Base-by-base conservation (phyloP, 169 alveolate species). In the Besnoitia besnoiti region DNA sequence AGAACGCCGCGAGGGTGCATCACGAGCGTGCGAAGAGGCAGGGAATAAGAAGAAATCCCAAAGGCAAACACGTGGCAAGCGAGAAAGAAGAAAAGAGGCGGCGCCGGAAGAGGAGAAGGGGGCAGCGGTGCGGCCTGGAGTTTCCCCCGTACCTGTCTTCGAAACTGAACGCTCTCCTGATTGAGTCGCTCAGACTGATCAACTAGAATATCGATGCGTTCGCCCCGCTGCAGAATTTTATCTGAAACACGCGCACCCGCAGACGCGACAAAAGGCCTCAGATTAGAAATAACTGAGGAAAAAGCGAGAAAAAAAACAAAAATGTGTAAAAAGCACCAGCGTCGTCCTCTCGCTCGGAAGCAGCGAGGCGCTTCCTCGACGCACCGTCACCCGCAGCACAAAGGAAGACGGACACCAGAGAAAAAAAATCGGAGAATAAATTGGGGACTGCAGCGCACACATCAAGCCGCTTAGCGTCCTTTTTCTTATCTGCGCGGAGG, bases 171-270 rank as follows among this genome's bases (percentile, higher is more conserved):
- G 77, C 89, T 76, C 39, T 79, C 93, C 35, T 90, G 93, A n/a
- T 90, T 50, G 16, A 90, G 93, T 39, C 82, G 93, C 93, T 90
- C 93, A 8, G 93, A 90, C 73, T 90, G 90, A 42, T 90, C 89
- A 27, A 79, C 93, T 55, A 90, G 90, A 50, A 90, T 51, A 55
- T 90, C 93, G n/a, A 90, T 90, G 82, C 93, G 87, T 84, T 90
- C 93, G 3, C 93, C 93, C 10, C 93, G 89, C 51, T 90, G 90
- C 87, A 90, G 90, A 51, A 90, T 90, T 37, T 90, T 90, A 59
- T 90, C 93, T 90, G 93, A 4, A 4, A 35, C 14, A 35, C 14
- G 21, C 37, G 77, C 14, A 61, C 14, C 39, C 80, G 46, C 39
- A 8, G n/a, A 67, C 40, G 62, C 62, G 19, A 10, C 62, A 14